These are phyloP conservation scores for Paracorniculantispora psalliotae DNA, from an alignment of 2,329 filamentous ascomycete species.

Conservation along the genomic window DNA sequence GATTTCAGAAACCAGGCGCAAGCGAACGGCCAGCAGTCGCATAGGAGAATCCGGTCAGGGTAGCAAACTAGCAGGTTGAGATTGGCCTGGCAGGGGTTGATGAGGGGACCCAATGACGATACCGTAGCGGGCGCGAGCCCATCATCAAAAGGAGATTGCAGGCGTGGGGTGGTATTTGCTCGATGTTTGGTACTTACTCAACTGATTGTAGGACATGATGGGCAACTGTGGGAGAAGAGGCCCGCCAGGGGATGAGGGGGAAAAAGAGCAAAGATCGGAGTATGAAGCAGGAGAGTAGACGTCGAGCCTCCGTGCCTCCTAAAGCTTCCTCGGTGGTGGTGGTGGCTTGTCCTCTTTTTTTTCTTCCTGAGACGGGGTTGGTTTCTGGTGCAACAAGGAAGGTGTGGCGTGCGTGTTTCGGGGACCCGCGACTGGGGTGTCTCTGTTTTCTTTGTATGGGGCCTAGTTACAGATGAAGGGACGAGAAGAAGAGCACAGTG, in stretches of 20 bases:
- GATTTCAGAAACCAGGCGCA: neutral
- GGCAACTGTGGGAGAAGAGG: neutral
- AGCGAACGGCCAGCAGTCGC: neutral
- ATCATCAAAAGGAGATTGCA: neutral
- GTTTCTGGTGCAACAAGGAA: constrained; percentile 7
- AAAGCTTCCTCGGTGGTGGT: neutral
- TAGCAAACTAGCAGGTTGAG: neutral
- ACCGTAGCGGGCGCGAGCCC: neutral
- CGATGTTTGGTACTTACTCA: neutral
- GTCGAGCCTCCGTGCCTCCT: too few species aligned
- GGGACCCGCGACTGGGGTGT: neutral
- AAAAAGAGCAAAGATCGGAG: neutral
- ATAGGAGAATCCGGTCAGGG: neutral
- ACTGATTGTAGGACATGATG: constrained; percentile 1
- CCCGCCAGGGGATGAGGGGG: neutral
- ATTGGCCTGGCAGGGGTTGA: constrained; percentile 5
- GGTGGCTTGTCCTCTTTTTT: neutral
- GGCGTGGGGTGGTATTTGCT: neutral
- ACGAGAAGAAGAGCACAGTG: neutral
- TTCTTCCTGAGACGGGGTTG: neutral
- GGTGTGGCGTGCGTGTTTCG: neutral
- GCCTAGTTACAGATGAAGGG: neutral
- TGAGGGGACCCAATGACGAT: neutral
- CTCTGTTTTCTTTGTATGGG: neutral
- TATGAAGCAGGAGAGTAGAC: neutral